These are phyloP conservation scores for Solanum piurae DNA, from an alignment of 257 asterid genomes.

Conservation along the genomic window DNA sequence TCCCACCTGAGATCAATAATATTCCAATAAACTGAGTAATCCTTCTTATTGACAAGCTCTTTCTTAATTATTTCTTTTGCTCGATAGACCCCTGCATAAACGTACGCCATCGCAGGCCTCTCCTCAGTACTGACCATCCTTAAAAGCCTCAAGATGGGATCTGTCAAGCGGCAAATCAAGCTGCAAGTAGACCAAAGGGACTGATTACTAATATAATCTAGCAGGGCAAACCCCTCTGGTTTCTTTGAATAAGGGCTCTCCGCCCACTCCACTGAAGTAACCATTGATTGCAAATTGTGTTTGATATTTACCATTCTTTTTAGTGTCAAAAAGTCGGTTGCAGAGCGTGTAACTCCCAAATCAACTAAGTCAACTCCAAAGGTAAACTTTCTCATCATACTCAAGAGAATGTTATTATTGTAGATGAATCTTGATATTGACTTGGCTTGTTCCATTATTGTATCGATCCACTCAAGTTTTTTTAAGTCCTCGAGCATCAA, in stretches of 20 bases:
- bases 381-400: constrained; percentile 74
- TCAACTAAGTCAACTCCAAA: constrained; percentile 78
- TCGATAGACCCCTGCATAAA: constrained; percentile 74
- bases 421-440: constrained; percentile 63
- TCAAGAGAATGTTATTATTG: constrained; percentile 39
- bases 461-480: constrained; percentile 43
- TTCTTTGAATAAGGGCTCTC: constrained; percentile 65
- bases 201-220: constrained; percentile 38
- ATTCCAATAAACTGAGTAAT: constrained; percentile 64
- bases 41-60: constrained; percentile 52
- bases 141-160: constrained; percentile 62
- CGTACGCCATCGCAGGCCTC: constrained; percentile 78
- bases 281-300: constrained; percentile 72
- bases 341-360: constrained; percentile 42
- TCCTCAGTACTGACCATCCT: constrained; percentile 70
- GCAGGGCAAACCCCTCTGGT: constrained; percentile 41
- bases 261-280: constrained; percentile 88
- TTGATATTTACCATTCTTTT: constrained; percentile 59
- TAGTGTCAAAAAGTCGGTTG: constrained; percentile 65
- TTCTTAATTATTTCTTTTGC: constrained; percentile 84
- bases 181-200: constrained; percentile 71
- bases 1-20: constrained; percentile 88
- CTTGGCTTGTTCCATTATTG: constrained; percentile 66
- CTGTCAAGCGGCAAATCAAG: constrained; percentile 35
- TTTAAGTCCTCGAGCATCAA: constrained; percentile 69